These are phyloP conservation scores for Aspergillus sp. DNA, from an alignment of 2,329 filamentous ascomycete species.

Conservation along the genomic window DNA sequence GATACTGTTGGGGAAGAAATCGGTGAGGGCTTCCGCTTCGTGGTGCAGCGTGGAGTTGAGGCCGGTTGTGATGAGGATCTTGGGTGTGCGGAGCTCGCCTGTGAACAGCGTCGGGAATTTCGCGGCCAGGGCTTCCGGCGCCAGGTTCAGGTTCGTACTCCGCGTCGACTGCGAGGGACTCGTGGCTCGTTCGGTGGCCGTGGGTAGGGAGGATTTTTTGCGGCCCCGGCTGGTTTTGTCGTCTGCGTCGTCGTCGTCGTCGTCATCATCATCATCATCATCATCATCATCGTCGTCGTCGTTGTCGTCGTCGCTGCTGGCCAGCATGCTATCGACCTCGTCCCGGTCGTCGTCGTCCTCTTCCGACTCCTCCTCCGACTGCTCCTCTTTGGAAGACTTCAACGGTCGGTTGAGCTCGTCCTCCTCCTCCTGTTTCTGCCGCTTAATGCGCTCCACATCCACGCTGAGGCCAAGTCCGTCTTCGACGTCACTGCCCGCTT, in stretches of 20 bases:
- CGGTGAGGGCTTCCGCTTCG: slow-evolving; percentile 73
- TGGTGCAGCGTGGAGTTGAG: slow-evolving; percentile 85
- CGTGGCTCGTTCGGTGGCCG: slow-evolving; percentile 49
- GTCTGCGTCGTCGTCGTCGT: slow-evolving; percentile 52
- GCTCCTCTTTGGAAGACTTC: slow-evolving; percentile 29
- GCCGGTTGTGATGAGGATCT: slow-evolving; percentile 88
- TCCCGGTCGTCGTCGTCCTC: slow-evolving; percentile 26
- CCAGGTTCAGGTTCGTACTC: slow-evolving; percentile 59
- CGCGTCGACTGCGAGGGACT: slow-evolving; percentile 55
- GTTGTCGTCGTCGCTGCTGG: too few species aligned
- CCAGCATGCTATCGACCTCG: too few species aligned
- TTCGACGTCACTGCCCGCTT: slow-evolving; percentile 56
- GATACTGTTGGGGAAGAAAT: slow-evolving; percentile 73
- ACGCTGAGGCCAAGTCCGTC: slow-evolving; percentile 47
- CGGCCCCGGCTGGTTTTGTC: slow-evolving; percentile 39
- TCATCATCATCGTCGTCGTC: slow-evolving; percentile 59
- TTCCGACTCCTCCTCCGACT: slow-evolving; percentile 35
- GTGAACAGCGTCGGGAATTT: slow-evolving; percentile 61
- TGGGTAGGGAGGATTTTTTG: slow-evolving; percentile 33
- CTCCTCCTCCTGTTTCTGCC: slow-evolving; percentile 46
- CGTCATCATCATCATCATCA: slow-evolving; percentile 56
- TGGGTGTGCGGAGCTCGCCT: slow-evolving; percentile 60
- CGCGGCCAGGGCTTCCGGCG: slow-evolving; percentile 58
- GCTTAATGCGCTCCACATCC: slow-evolving; percentile 49
- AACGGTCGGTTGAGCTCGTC: slow-evolving; percentile 35